phyloP scores from a whole-genome alignment of 495 filamentous ascomycete genomes.

The Xylaria scruposa region DNA sequence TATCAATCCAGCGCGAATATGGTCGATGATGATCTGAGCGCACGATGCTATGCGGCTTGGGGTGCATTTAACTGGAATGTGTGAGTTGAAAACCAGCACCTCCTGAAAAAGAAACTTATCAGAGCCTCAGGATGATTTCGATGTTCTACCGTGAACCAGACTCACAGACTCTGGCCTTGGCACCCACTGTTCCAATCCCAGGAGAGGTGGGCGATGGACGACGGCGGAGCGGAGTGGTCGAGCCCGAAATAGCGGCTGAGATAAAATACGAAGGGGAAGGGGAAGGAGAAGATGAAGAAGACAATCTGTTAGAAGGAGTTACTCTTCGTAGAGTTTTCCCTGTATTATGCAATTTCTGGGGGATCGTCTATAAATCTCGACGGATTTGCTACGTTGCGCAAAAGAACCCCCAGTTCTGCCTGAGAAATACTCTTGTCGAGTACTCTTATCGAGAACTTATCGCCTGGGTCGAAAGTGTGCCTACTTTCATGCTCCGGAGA shows the following conservation, averaged over 20 bases:
- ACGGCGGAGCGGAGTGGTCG: neutral
- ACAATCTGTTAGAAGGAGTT: neutral
- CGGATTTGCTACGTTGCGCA: conserved; percentile 34
- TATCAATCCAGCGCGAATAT: neutral
- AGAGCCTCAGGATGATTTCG: conserved; percentile 27
- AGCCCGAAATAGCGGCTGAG: neutral
- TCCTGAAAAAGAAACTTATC: neutral
- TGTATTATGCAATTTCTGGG: conserved; percentile 33
- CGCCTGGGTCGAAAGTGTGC: conserved; percentile 32
- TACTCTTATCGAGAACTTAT: conserved; percentile 34
- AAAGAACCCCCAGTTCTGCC: conserved; percentile 20
- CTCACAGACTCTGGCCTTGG: conserved; percentile 25
- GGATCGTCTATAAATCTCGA: conserved; percentile 28
- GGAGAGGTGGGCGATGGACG: conserved; percentile 11
- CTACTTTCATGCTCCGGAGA: conserved; percentile 23
- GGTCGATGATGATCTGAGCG: conserved; percentile 21
- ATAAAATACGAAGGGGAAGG: neutral
- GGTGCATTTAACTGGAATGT: conserved; percentile 39
- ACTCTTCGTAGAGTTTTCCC: conserved; percentile 27
- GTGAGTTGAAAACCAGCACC: conserved; percentile 24
- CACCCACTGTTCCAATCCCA: conserved; percentile 32
- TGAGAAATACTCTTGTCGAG: conserved; percentile 31
- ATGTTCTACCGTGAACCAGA: conserved; percentile 35
- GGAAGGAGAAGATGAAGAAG: neutral
- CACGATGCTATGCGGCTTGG: conserved; percentile 35